Base-by-base conservation (phyloP, 495 filamentous ascomycete genomes). In the Cryomyces minteri region DNA sequence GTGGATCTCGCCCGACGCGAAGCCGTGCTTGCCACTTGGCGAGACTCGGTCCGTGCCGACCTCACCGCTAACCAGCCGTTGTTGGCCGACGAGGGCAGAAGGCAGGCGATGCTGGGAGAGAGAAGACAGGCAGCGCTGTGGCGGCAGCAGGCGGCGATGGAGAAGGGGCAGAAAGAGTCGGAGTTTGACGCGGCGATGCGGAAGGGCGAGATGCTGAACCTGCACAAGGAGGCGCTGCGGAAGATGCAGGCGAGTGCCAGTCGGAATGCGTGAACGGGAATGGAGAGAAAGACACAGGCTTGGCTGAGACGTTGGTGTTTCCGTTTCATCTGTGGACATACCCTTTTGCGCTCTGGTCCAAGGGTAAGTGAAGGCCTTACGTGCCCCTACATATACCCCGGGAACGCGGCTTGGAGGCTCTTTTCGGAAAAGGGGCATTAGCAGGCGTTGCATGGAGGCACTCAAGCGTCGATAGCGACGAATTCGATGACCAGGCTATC, bases 181-280 rank as follows among this genome's bases (percentile, higher is more conserved):
- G 66, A 69, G 42, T 73, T 82, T 48, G 82, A 85, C 43, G 72
- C 77, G 51, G 69, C 76, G 46, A 90, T 92, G 84, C 69, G 84
- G 40, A 76, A 74, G 7, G 76, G 79, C 0, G 74, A 77, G 50
- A 76, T 93, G 70, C 65, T 79, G 33, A 82, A 84, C 39, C 67
- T 79, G 37, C 88, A 96, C 60, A 67, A 80, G 43, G 77, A 88
- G 47, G 85, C 82, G 0, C 71, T 96, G 72, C 67, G 84, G 51
- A 74, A 69, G 58, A 80, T 96, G 79, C 88, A 94, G 63, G 72
- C 76, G 18, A 66, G 66, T 14, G 81, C 80, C 4, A 83, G 77
- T 14, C 9, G 12, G 34, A 38, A 38, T 14, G 34, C 12, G 2
- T 38, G 12, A 38, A 38, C 34, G 12, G 34, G 9, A 25, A 25